Evolutionary conservation across 805 yeast genomes (phyloP).

Genomic region (Wickerhamomyces subpelliculosus): DNA sequence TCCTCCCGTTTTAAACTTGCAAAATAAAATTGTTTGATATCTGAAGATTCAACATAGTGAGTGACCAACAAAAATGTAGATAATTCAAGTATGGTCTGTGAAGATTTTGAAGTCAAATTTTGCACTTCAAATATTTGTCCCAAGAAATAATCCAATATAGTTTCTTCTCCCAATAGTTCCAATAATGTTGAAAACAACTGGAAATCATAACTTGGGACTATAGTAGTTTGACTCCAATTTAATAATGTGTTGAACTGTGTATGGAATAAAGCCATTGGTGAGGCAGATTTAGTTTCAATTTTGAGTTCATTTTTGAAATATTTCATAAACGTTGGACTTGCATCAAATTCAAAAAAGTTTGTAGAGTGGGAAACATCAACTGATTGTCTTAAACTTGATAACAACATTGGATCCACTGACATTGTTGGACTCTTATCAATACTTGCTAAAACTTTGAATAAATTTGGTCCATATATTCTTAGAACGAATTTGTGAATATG

Average conservation of each 20-base stretch:
- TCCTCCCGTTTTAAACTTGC: slow-evolving; percentile 2
- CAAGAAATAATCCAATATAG: slow-evolving; percentile 14
- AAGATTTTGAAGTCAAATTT: slow-evolving; percentile 8
- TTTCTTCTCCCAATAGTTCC: slow-evolving; percentile 12
- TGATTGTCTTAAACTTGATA: slow-evolving; percentile 5
- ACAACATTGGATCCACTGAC: slow-evolving; percentile 12
- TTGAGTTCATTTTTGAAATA: background rate
- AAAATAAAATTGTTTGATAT: slow-evolving; percentile 1
- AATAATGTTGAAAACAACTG: slow-evolving; percentile 8
- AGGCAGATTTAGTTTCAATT: slow-evolving; percentile 2
- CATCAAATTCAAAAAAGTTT: background rate
- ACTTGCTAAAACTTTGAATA: slow-evolving; percentile 9
- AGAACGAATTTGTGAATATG: slow-evolving; percentile 36
- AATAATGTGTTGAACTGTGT: too few species aligned
- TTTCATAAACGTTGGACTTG: background rate
- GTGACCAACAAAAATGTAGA: slow-evolving; percentile 12
- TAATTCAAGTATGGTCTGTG: slow-evolving; percentile 12
- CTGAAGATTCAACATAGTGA: slow-evolving; percentile 7
- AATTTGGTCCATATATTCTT: slow-evolving; percentile 12
- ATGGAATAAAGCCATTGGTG: slow-evolving; percentile 15
- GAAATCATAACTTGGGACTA: slow-evolving; percentile 13
- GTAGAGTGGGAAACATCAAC: background rate
- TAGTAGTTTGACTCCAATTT: slow-evolving; percentile 19
- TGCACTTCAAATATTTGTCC: slow-evolving; percentile 12
- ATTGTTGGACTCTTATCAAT: slow-evolving; percentile 6